Base-by-base conservation (phyloP, 2,329 filamentous ascomycete genomes). In the Ophiostoma montium region DNA sequence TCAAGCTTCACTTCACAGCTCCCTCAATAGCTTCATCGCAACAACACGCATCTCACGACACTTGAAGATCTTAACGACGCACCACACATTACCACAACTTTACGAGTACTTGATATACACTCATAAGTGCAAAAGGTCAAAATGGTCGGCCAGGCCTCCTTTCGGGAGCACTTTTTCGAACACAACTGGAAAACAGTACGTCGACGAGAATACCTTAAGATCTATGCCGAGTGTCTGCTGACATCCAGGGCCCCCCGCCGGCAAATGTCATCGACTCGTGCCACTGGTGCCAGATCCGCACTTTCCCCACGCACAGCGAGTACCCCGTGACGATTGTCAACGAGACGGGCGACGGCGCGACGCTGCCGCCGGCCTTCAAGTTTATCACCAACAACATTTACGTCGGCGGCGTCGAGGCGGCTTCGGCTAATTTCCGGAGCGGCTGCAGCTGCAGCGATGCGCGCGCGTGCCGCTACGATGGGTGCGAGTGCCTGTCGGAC, bases 401-500 rank as follows among this genome's bases (percentile, higher is more conserved):
- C 1, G 65, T 74, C 3, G 57, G 71, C 1, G 82, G 76, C 18
- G 80, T 90, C 0, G 62, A 73, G 39, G 69, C 72, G 12, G 75
- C 75, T 4, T 75, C 75, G 52, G 66, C 69, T 44, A 81, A 72
- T 27, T 84, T 86, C 49, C 74, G 79, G 54, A 72, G 71, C 49
- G 86, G 86, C 3, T 94, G 86, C 60, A 65, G 74, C 43, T 94
- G 86, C 58, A 62, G 58, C 1, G 65, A 74, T 2, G 70, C 77
- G 46, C 70, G 74, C 57, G 73, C 78, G 3, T 89, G 86, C 59
- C 79, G 84, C 59, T 85, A 80, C 56, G 70, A 67, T 35, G 69
- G 65, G 21, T 94, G 86, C 59, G 68, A 72, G 10, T 92, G 86
- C 55, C 70, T 88, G 10, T 64, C 69, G 49, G 71, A 75, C 54